Evolutionary conservation across 1,284 basidiomycete genomes (phyloP), one percentile per base, ranked within the genome.

Genomic region (Marasmius fiardii): DNA sequence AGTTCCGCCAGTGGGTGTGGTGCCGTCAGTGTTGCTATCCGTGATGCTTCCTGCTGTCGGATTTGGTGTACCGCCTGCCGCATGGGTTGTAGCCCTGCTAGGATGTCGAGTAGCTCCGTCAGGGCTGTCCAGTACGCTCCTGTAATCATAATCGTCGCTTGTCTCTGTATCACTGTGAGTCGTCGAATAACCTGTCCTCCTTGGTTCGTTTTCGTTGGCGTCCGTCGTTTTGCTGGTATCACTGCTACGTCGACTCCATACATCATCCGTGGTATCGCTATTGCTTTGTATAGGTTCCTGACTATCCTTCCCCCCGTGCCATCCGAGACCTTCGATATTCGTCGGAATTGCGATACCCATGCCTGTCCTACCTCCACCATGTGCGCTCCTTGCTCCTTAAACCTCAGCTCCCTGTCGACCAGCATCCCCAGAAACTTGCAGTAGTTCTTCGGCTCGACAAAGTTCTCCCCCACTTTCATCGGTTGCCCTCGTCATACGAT

Each of bases 71-170:
- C 44, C 0, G 65, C 48, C 0, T 68, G 53, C 5, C 64, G 37
- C 10, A 70, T 63, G 0, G 75, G 76, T 0, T 67, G 61, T 2
- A 76, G 28, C 45, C 67, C 57, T 1, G 71, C 66, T 23, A 73
- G 72, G 0, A 61, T 61, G 7, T 74, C 65, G 5, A 31, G 28
- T 10, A 10, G 5, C 4, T 31, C 72, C 0, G 63, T 67, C 1
- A 71, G 65, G 0, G 73, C 66, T 1, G 69, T 64, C 1, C 61
- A 43, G 51, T 76, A 59, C 0, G 68, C 73, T 0, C 74, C 75
- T 1, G 71, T 71, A 1, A 73, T 68, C 1, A 59, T 37, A 0
- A 70, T 58, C 0, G 68, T 64, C 1, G 71, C 73, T 11, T 62
- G 52, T 0, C 70, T 12, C 53, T 79, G 76, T 0, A 76, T 58